A percentile compares a stretch with the other conserved stretches of the same genome.
These are phyloP conservation scores for Epichloe elymi DNA, from an alignment of 2,329 filamentous ascomycete genomes.

Conservation along the genomic window DNA sequence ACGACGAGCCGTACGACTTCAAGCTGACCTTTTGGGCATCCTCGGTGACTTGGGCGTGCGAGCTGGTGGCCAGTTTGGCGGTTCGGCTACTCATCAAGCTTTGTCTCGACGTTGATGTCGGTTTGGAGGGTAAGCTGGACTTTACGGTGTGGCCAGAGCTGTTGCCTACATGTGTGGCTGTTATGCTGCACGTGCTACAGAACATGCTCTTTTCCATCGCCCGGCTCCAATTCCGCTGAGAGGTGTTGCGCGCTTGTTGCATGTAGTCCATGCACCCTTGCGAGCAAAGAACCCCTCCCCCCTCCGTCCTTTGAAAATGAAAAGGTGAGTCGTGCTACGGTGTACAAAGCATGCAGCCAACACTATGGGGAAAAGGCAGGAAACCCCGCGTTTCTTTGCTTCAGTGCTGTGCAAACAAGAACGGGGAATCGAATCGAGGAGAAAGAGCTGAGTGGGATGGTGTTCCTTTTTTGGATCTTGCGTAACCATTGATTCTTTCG, in stretches of 20 bases:
- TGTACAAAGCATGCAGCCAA: neutral
- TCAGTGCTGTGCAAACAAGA: neutral
- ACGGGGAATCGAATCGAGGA: neutral
- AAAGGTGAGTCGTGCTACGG: neutral
- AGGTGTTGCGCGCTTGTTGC: neutral
- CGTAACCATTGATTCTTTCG: neutral
- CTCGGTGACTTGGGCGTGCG: conserved; percentile 52
- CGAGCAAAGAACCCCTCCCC: neutral
- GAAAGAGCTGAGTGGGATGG: neutral
- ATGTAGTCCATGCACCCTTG: neutral
- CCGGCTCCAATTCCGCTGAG: conserved; percentile 39
- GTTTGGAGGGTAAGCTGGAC: conserved; percentile 50
- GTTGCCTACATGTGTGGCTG: conserved; percentile 50
- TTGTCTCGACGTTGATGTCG: conserved; percentile 49
- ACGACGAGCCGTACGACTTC: conserved; percentile 43
- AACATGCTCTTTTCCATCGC: conserved; percentile 63
- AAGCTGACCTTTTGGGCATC: conserved; percentile 50
- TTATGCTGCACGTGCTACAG: conserved; percentile 55
- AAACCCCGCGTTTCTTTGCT: neutral
- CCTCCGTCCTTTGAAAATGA: neutral
- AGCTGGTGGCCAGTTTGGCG: conserved; percentile 47
- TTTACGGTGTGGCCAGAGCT: conserved; percentile 54
- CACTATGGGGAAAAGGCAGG: neutral
- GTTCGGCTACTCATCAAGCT: conserved; percentile 44
- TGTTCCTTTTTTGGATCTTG: neutral